Percentiles rank a stretch among this genome's conserved stretches.
phyloP scores from a whole-genome alignment of 768 basidiomycete species.

The Pleurotus platypus region DNA sequence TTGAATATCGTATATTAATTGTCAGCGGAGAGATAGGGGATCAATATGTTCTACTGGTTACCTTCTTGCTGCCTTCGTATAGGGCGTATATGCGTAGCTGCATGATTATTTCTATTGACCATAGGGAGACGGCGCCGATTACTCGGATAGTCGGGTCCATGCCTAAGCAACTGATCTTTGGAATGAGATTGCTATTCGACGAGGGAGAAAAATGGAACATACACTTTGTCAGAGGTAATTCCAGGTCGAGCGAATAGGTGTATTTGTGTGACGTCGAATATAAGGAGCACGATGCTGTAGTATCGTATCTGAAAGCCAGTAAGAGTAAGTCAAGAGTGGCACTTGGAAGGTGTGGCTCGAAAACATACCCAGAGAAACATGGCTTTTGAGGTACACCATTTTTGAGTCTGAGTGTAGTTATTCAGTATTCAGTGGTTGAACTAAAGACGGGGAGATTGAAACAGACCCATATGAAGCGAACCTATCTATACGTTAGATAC shows the following conservation, averaged over 20 bases:
- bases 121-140: slow-evolving; percentile 40
- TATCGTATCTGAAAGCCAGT: slow-evolving; percentile 35
- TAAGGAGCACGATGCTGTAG: slow-evolving; percentile 38
- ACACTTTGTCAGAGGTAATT: slow-evolving; percentile 32
- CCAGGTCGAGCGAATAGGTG: slow-evolving; percentile 37
- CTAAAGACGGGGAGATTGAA: neutral
- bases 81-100: slow-evolving; percentile 42
- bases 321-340: neutral
- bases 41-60: slow-evolving; percentile 14
- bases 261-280: slow-evolving; percentile 43
- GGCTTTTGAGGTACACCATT: slow-evolving; percentile 27
- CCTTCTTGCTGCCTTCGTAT: slow-evolving; percentile 35
- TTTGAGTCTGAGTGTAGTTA: slow-evolving; percentile 26
- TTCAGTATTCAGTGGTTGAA: neutral
- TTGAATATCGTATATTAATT: neutral
- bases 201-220: slow-evolving; percentile 11
- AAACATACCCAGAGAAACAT: slow-evolving; percentile 39
- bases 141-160: slow-evolving; percentile 41
- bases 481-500: slow-evolving; percentile 14
- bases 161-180: slow-evolving; percentile 33
- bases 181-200: neutral
- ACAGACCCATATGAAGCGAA: slow-evolving; percentile 37
- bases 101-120: slow-evolving; percentile 48
- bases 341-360: no score
- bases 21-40: neutral